A percentile compares a stretch with the other conserved stretches of the same genome.
These are phyloP conservation scores for Talaromyces stipitatus DNA, from an alignment of 495 filamentous ascomycete genomes.

Conservation along the genomic window DNA sequence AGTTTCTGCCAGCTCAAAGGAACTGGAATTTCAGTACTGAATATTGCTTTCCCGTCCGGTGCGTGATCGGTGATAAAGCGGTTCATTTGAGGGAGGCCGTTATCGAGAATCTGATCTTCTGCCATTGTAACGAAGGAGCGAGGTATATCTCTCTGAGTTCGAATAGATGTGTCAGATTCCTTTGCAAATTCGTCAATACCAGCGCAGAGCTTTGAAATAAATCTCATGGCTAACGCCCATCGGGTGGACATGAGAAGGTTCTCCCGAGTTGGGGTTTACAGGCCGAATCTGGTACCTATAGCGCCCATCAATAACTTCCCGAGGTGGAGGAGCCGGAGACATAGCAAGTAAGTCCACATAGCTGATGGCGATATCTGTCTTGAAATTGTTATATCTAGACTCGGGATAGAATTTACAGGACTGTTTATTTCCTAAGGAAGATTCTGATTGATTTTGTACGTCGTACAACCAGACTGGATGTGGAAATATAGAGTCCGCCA, in stretches of 20 bases:
- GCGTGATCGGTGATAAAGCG: conserved; percentile 36
- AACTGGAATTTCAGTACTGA: conserved; percentile 13
- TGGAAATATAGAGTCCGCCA: background rate
- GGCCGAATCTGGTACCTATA: background rate
- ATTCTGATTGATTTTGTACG: background rate
- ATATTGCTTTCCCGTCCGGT: conserved; percentile 23
- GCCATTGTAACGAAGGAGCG: background rate
- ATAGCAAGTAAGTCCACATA: background rate
- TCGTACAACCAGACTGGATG: background rate
- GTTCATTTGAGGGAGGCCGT: conserved; percentile 21
- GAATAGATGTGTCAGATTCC: background rate
- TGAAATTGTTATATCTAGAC: background rate
- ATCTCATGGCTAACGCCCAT: background rate
- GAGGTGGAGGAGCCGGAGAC: conserved; percentile 1
- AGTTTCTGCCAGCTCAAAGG: conserved; percentile 15
- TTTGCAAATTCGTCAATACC: too few relatives aligned
- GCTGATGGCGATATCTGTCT: background rate
- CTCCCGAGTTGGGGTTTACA: background rate
- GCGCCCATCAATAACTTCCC: background rate
- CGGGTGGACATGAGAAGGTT: background rate
- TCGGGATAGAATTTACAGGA: background rate
- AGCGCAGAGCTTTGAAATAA: background rate
- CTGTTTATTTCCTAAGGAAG: background rate
- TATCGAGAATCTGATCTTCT: background rate
- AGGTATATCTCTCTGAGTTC: background rate